phyloP scores from a whole-genome alignment of 495 filamentous ascomycete genomes.

The Neurospora sp. region DNA sequence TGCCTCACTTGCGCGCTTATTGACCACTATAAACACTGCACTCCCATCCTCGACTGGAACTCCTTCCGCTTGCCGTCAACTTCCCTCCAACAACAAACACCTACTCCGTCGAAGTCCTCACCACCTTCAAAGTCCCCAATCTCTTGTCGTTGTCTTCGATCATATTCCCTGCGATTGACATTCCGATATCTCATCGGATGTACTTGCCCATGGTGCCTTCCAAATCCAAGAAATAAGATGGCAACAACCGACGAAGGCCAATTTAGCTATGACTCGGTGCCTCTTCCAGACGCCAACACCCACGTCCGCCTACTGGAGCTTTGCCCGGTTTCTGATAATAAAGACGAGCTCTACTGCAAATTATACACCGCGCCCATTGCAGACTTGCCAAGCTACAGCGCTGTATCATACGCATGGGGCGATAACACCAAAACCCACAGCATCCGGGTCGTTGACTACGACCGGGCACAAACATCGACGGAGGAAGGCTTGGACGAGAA shows the following conservation, averaged over 20 bases:
- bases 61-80: background rate
- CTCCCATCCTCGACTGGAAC: background rate
- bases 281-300: background rate
- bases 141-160: fast-evolving
- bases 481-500: background rate
- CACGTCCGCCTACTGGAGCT: background rate
- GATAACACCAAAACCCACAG: background rate
- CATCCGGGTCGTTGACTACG: background rate
- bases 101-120: background rate
- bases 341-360: background rate
- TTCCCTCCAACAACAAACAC: background rate
- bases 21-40: background rate
- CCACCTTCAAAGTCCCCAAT: background rate
- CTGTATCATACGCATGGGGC: background rate
- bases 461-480: background rate
- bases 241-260: background rate
- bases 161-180: background rate
- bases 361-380: background rate
- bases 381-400: background rate
- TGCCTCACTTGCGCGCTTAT: background rate
- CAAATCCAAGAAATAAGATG: background rate
- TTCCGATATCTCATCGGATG: background rate
- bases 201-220: background rate
- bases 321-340: background rate
- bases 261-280: background rate